These are phyloP conservation scores for Starmerella stigmatis DNA, from an alignment of 805 yeast genomes.

Conservation along the genomic window DNA sequence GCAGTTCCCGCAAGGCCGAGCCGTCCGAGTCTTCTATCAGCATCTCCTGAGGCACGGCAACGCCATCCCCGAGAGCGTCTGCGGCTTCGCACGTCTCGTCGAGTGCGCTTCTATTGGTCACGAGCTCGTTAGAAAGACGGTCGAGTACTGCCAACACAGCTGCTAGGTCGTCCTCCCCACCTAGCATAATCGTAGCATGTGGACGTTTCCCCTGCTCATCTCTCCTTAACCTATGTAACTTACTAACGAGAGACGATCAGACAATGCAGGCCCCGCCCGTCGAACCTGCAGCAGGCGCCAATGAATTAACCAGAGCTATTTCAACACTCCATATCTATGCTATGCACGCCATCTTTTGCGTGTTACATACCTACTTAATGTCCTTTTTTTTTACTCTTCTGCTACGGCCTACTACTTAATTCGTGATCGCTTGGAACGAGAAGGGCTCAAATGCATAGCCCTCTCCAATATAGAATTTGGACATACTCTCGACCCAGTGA, in stretches of 20 bases:
- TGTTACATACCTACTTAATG: no score
- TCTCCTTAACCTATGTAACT: no score
- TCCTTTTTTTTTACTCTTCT: no score
- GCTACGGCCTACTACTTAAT: no score
- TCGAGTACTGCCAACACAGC: slow-evolving; percentile 24
- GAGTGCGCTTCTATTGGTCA: slow-evolving; percentile 20
- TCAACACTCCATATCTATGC: no score
- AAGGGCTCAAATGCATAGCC: slow-evolving; percentile 89
- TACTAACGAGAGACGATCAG: no score
- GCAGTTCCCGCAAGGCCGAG: slow-evolving; percentile 3
- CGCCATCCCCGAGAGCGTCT: slow-evolving; percentile 21
- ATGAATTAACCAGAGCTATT: no score
- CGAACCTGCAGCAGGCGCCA: no score
- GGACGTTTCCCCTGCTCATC: no score
- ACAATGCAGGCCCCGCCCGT: no score
- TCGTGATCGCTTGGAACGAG: slow-evolving; percentile 36
- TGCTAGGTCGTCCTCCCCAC: slow-evolving; percentile 26
- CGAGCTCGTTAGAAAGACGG: slow-evolving; percentile 21
- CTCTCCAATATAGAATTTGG: slow-evolving; percentile 94
- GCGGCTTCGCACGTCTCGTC: slow-evolving; percentile 20
- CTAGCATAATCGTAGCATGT: slow-evolving; percentile 14
- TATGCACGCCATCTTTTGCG: no score
- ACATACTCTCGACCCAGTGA: slow-evolving; percentile 99
- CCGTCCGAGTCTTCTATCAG: slow-evolving; percentile 11
- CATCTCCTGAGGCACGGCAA: slow-evolving; percentile 13